Base-by-base conservation (phyloP, 768 basidiomycete species). In the Lepiota venenata region DNA sequence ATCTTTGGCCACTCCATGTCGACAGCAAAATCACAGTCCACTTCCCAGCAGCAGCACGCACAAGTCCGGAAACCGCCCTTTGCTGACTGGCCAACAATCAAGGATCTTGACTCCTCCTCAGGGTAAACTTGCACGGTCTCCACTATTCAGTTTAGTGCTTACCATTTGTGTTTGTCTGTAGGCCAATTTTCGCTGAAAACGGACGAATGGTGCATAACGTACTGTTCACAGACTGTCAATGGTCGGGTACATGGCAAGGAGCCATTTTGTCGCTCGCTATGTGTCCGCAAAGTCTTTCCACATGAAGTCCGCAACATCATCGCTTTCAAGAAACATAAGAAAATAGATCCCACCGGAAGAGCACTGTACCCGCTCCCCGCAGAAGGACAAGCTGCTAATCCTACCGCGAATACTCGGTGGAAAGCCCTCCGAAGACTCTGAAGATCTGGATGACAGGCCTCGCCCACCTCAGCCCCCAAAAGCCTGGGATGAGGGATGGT, bases 401-500 rank as follows among this genome's bases (percentile, higher is more conserved):
- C n/a, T 73, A 20, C 78, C 80, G 14, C 71, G 74, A 43, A 63
- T 71, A 55, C 69, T 80, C 0, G 77, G 78, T 47, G 79, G 78
- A 12, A 70, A 69, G 44, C 58, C 66, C 5, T 61, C 66, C 47
- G 69, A 69, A 16, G 71, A 73, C 54, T 50, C 65, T 16, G 69
- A 74, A 21, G 69, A 69, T 42, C 14, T 27, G 25, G 27, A 47
- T 32, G 35, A 54, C 32, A 42, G 22, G 21, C 53, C 39, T 41
- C 53, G 35, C 21, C 47, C 46, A 36, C 37, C 29, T 12, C 47
- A 61, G 36, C 58, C 68, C 54, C 53, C 55, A 27, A 82, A 78
- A 58, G 76, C 79, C 61, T 91, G 88, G 88, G 76, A 87, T 52
- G 81, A 84, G 61, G 88, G 88, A 4, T 86, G 80, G 78, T 91